Evolutionary conservation across 108 stramenopile species (phyloP).

Genomic region (Pseudonitzschia pungens): DNA sequence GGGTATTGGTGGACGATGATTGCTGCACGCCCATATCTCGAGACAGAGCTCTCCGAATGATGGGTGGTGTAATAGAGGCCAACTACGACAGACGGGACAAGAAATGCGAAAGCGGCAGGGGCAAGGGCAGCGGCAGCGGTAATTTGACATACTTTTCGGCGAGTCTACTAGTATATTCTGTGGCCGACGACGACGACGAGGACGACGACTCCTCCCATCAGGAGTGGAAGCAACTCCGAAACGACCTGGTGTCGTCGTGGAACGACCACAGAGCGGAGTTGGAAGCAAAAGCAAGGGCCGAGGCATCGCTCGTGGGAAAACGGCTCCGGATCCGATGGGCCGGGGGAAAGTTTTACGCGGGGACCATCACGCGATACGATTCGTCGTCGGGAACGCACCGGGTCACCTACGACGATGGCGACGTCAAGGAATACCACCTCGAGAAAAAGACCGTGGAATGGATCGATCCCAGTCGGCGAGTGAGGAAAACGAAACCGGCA

Average conservation of each 20-base stretch:
- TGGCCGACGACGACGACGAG: neutral
- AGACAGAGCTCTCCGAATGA: slow-evolving; percentile 13
- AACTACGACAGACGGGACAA: neutral
- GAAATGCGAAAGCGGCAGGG: neutral
- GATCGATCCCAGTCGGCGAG: slow-evolving; percentile 14
- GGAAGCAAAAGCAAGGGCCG: neutral
- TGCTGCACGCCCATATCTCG: slow-evolving; percentile 6
- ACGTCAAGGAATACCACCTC: slow-evolving; percentile 41
- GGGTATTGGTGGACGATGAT: slow-evolving; percentile 47
- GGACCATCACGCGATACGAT: slow-evolving; percentile 37
- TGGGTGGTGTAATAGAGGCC: slow-evolving; percentile 25
- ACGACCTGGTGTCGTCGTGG: slow-evolving; percentile 6
- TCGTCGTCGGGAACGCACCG: slow-evolving; percentile 38
- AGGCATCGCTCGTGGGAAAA: slow-evolving; percentile 34
- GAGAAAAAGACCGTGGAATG: slow-evolving; percentile 49
- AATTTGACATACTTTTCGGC: slow-evolving; percentile 2
- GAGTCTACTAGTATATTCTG: slow-evolving; percentile 12
- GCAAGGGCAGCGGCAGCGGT: neutral
- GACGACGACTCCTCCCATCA: neutral
- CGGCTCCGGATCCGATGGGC: slow-evolving; percentile 45
- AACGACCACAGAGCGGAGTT: neutral
- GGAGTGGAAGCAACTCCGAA: neutral
- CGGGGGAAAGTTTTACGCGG: slow-evolving; percentile 50
- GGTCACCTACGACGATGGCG: slow-evolving; percentile 55
- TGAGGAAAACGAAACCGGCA: neutral